Conservation (phyloP, 805 yeast genomes). For the Candida mattraensis region DNA sequence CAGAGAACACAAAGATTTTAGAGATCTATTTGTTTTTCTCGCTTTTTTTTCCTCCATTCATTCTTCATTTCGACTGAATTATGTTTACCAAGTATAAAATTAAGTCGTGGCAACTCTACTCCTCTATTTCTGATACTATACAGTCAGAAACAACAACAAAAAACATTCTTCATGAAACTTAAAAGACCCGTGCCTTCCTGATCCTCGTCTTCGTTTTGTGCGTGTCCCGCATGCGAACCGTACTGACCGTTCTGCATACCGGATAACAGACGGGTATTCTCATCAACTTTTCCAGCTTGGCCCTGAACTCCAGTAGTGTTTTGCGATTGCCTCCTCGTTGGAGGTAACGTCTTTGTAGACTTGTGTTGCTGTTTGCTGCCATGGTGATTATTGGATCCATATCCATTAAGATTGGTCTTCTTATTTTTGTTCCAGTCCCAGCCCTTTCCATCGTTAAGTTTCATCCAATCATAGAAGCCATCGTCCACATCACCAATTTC, state of each 20-base stretch:
- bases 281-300: slow-evolving; percentile 16
- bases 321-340: slow-evolving; percentile 24
- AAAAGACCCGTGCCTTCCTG: slow-evolving; percentile 16
- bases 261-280: slow-evolving; percentile 19
- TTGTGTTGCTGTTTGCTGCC: slow-evolving; percentile 24
- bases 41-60: slow-evolving; percentile 8
- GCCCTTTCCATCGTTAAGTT: slow-evolving; percentile 73
- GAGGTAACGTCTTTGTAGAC: slow-evolving; percentile 15
- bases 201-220: slow-evolving; percentile 13
- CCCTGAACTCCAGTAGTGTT: slow-evolving; percentile 21
- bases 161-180: slow-evolving; percentile 19
- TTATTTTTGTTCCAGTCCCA: slow-evolving; percentile 77
- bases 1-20: slow-evolving; percentile 3
- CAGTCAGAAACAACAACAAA: slow-evolving; percentile 26
- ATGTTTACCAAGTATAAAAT: no score
- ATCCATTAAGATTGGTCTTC: slow-evolving; percentile 79
- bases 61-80: slow-evolving; percentile 5
- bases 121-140: no score
- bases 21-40: slow-evolving; percentile 7
- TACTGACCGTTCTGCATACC: slow-evolving; percentile 13
- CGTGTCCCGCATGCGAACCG: slow-evolving; percentile 9
- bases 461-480: slow-evolving; percentile 80
- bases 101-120: no score
- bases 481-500: slow-evolving; percentile 61
- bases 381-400: slow-evolving; percentile 47